phyloP scores from a whole-genome alignment of 495 filamentous ascomycete species.

The Podospora bellae-mahoneyi region DNA sequence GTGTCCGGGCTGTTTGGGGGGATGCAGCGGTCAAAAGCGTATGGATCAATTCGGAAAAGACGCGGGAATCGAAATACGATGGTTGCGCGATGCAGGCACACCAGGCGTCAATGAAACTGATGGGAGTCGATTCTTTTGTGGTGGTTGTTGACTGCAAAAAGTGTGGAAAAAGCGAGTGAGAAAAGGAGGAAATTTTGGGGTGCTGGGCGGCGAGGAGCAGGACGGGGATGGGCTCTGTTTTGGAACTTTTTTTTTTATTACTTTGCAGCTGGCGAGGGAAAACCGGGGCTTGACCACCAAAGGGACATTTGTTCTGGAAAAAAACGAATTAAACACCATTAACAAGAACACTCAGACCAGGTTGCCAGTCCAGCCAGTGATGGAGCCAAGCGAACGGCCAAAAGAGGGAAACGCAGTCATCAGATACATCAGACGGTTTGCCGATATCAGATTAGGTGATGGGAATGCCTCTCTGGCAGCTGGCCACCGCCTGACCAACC shows the following conservation, averaged over 20 bases:
- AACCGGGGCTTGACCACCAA: slow-evolving; percentile 45
- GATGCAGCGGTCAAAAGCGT: slow-evolving; percentile 20
- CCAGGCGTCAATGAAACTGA: slow-evolving; percentile 34
- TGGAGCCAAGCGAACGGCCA: slow-evolving; percentile 19
- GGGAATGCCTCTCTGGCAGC: neutral
- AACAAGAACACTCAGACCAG: neutral
- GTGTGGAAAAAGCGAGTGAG: slow-evolving; percentile 34
- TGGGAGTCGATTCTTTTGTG: slow-evolving; percentile 38
- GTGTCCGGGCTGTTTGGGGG: slow-evolving; percentile 20
- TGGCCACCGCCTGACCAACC: neutral
- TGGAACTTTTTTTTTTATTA: slow-evolving; percentile 32
- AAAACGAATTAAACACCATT: slow-evolving; percentile 48
- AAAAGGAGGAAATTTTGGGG: slow-evolving; percentile 46
- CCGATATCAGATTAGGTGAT: slow-evolving; percentile 4
- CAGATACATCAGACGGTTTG: neutral
- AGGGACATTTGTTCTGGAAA: slow-evolving; percentile 42
- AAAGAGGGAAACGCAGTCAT: slow-evolving; percentile 6
- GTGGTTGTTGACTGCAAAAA: slow-evolving; percentile 44
- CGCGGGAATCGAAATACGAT: slow-evolving; percentile 24
- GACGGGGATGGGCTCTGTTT: slow-evolving; percentile 48
- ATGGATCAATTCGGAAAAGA: slow-evolving; percentile 32
- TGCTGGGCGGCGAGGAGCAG: slow-evolving; percentile 32
- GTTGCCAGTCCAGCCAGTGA: slow-evolving; percentile 1
- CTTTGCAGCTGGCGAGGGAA: slow-evolving; percentile 41
- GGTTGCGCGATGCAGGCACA: slow-evolving; percentile 30